Percentiles rank a stretch among this genome's conserved stretches.
phyloP scores from a whole-genome alignment of 176 grass and related monocot genomes.

The Eremochloa ophiuroides region DNA sequence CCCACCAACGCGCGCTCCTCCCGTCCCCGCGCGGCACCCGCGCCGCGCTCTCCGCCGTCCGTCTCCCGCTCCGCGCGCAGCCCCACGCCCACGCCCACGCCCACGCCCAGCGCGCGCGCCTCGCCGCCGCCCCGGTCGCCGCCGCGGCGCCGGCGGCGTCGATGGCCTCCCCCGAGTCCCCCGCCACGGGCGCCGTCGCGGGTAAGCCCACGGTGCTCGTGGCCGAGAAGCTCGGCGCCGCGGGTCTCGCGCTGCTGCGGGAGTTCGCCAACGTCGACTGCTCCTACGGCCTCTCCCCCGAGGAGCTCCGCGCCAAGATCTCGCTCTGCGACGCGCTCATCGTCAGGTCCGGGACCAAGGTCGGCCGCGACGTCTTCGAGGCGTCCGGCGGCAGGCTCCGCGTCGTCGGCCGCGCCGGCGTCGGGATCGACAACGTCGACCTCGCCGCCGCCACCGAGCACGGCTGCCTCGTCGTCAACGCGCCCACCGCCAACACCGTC shows the following conservation, averaged over 20 bases:
- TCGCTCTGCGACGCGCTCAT: constrained; percentile 81
- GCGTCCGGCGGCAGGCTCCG: constrained; percentile 57
- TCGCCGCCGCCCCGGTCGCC: constrained; percentile 17
- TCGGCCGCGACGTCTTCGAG: constrained; percentile 70
- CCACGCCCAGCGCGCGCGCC: constrained; percentile 12
- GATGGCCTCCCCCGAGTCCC: constrained; percentile 7
- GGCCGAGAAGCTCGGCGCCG: constrained; percentile 84
- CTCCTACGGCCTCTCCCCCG: constrained; percentile 76
- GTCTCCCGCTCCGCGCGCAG: constrained; percentile 23
- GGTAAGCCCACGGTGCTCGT: constrained; percentile 73
- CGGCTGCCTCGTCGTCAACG: constrained; percentile 87
- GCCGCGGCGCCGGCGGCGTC: not conserved
- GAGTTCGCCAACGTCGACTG: constrained; percentile 88
- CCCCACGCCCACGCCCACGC: not conserved
- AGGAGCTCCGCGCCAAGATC: constrained; percentile 88
- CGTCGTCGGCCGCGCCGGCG: constrained; percentile 71
- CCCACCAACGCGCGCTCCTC: constrained; percentile 19
- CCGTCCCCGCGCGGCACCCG: not conserved
- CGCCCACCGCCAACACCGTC: constrained; percentile 81
- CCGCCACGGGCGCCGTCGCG: not conserved
- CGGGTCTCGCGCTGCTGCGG: constrained; percentile 54
- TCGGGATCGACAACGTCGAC: constrained; percentile 93
- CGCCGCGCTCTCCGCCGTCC: constrained; percentile 8
- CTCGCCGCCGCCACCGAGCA: constrained; percentile 88
- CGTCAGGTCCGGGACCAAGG: constrained; percentile 80